These are phyloP conservation scores for Hyphodiscus hymeniophilus DNA, from an alignment of 495 filamentous ascomycete species.

Conservation along the genomic window DNA sequence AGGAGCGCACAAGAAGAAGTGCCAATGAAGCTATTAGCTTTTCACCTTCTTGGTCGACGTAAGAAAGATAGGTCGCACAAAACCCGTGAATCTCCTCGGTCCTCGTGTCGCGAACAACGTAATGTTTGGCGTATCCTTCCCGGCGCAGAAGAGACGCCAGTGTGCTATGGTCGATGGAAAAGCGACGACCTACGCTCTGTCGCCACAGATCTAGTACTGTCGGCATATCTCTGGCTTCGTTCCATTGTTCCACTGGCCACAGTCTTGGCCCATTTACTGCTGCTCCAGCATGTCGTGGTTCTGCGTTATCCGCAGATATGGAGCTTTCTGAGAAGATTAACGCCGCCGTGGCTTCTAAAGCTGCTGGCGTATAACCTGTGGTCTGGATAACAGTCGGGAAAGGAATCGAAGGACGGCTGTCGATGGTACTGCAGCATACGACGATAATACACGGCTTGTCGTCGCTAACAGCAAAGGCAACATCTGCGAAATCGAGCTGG, in stretches of 20 bases:
- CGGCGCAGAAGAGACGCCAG: conserved; percentile 47
- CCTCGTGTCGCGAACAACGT: conserved; percentile 46
- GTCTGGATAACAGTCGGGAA: conserved; percentile 42
- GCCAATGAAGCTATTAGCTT: conserved; percentile 50
- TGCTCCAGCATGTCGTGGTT: conserved; percentile 14
- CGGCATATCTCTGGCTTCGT: conserved; percentile 30
- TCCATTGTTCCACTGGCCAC: conserved; percentile 42
- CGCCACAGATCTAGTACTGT: conserved; percentile 42
- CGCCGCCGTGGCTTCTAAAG: conserved; percentile 45
- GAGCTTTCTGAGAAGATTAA: conserved; percentile 41
- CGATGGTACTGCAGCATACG: conserved; percentile 33
- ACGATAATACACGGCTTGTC: conserved; percentile 42
- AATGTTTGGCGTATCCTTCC: conserved; percentile 54
- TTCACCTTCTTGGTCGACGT: conserved; percentile 41
- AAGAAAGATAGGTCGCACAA: conserved; percentile 52
- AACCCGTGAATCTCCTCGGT: conserved; percentile 46
- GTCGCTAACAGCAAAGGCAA: conserved; percentile 34
- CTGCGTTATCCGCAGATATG: background rate
- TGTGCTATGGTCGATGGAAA: conserved; percentile 33
- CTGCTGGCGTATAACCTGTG: conserved; percentile 37
- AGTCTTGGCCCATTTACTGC: conserved; percentile 12
- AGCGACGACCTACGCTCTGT: conserved; percentile 36
- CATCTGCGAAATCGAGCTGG: conserved; percentile 37
- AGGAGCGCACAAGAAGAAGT: conserved; percentile 46
- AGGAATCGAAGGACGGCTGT: background rate